A percentile compares a stretch with the other conserved stretches of the same genome.
Evolutionary conservation across 306 rosid species (phyloP).

Genomic region (Mimosa pudica): DNA sequence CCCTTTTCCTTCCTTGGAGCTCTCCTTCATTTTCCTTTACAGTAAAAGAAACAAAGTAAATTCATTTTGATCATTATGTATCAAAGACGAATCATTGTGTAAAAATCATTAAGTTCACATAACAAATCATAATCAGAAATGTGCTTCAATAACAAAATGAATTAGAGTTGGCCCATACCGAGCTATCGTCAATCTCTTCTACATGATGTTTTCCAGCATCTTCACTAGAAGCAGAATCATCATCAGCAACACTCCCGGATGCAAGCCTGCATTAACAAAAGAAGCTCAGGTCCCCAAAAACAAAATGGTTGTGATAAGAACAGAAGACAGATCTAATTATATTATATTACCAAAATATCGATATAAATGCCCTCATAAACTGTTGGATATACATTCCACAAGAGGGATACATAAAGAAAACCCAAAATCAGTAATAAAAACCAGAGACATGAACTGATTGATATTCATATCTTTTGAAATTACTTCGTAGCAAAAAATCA

Average conservation of each 20-base stretch:
- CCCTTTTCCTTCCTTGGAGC: conserved; percentile 66
- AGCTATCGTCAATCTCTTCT: conserved; percentile 72
- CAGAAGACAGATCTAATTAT: neutral
- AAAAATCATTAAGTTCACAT: too few relatives aligned
- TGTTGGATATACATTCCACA: conserved; percentile 16
- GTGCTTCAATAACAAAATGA: conserved; percentile 1
- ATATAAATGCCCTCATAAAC: neutral
- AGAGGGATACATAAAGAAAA: conserved; percentile 35
- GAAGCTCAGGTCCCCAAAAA: neutral
- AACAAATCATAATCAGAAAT: neutral
- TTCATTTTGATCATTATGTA: conserved; percentile 24
- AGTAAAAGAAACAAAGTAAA: conserved; percentile 29
- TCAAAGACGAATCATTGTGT: conserved; percentile 16
- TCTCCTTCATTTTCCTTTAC: conserved; percentile 72
- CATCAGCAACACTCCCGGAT: conserved; percentile 56
- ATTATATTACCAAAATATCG: neutral
- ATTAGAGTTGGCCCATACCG: conserved; percentile 56
- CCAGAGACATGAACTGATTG: neutral
- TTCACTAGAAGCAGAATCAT: conserved; percentile 68
- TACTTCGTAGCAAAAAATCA: conserved; percentile 23
- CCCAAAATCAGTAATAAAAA: neutral
- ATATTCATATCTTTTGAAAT: conserved; percentile 23
- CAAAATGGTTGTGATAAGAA: neutral
- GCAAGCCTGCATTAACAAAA: conserved; percentile 64
- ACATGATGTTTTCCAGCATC: conserved; percentile 51